Conservation (phyloP, 2,329 filamentous ascomycete genomes). For the Aureobasidium namibiae region DNA sequence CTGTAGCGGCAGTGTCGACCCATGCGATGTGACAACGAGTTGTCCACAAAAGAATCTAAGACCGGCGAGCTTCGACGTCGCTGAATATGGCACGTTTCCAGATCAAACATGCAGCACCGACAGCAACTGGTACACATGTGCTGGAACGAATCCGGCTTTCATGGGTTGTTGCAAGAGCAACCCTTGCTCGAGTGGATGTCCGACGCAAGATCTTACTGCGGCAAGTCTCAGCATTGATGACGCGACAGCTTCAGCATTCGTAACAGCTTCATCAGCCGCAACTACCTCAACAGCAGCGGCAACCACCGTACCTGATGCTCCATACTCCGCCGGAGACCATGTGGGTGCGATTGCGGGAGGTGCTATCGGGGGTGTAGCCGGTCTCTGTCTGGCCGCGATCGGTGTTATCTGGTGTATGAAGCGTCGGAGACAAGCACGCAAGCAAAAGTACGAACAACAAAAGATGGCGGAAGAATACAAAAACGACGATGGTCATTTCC, state of each 20-base stretch:
- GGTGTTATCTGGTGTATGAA: not conserved
- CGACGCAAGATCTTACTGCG: not conserved
- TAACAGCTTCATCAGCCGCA: not conserved
- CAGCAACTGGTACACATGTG: conserved; percentile 9
- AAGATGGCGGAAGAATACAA: not conserved
- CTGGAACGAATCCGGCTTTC: conserved; percentile 6
- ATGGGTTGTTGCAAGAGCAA: conserved; percentile 11
- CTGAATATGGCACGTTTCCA: conserved; percentile 6
- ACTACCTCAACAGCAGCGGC: not conserved
- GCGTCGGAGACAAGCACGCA: not conserved
- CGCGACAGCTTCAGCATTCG: not conserved
- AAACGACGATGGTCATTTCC: not conserved
- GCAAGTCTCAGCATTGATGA: conserved; percentile 3
- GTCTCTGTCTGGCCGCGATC: not conserved
- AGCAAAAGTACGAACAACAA: not conserved
- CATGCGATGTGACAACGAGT: conserved; percentile 5
- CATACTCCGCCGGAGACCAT: not conserved
- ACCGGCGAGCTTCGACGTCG: conserved; percentile 8
- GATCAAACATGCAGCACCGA: not conserved
- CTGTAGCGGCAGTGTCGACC: conserved; percentile 1
- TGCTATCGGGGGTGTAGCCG: not conserved
- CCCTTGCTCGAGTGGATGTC: conserved; percentile 9
- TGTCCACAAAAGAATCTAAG: not conserved
- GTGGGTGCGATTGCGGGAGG: conserved; percentile 1
- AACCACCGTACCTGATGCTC: not conserved